phyloP scores from a whole-genome alignment of 331 rosid genomes.

The Telfairia occidentalis region DNA sequence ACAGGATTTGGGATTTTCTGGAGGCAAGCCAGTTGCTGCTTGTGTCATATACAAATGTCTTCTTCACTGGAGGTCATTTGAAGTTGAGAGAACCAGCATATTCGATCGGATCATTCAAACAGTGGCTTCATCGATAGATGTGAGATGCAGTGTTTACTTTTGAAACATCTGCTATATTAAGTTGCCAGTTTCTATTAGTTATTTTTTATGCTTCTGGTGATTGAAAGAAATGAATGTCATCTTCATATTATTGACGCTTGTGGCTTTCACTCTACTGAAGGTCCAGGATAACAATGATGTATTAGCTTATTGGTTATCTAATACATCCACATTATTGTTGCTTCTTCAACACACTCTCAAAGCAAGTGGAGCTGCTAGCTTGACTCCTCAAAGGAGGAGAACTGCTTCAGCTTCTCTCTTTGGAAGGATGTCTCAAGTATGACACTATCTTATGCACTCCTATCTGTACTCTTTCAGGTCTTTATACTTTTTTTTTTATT shows the following conservation, averaged over 20 bases:
- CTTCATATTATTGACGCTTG: constrained; percentile 17
- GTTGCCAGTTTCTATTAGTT: constrained; percentile 8
- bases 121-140: constrained; percentile 90
- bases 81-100: constrained; percentile 89
- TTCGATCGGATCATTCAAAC: constrained; percentile 87
- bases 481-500: constrained; percentile 12
- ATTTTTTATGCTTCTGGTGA: constrained; percentile 13
- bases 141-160: constrained; percentile 19
- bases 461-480: background rate
- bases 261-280: constrained; percentile 33
- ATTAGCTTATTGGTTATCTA: constrained; percentile 89
- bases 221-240: constrained; percentile 4
- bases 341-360: constrained; percentile 95
- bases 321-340: constrained; percentile 79
- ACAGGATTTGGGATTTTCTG: constrained; percentile 89
- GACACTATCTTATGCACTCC: constrained; percentile 12
- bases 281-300: constrained; percentile 76
- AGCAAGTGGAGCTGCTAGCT: constrained; percentile 96
- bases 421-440: constrained; percentile 97
- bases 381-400: constrained; percentile 94
- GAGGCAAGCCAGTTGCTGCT: constrained; percentile 87
- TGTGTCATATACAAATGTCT: constrained; percentile 89
- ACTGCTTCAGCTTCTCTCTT: constrained; percentile 74
- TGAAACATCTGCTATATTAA: constrained; percentile 7
- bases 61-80: constrained; percentile 96